These are phyloP conservation scores for Trapa bicornis DNA, from an alignment of 345 rosid genomes.

Conservation along the genomic window DNA sequence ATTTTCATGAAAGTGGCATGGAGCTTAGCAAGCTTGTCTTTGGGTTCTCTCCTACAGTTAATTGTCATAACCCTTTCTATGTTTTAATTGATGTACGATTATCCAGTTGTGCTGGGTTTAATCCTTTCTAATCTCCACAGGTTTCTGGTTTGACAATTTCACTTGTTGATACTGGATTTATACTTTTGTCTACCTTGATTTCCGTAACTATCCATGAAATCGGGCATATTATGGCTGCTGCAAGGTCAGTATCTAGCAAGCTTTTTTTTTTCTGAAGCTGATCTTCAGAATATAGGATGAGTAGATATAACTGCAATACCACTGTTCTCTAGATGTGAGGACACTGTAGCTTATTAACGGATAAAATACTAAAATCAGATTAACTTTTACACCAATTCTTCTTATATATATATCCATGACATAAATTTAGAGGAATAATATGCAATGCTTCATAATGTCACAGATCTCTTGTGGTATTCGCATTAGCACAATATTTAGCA, in stretches of 20 bases:
- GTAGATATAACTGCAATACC: not conserved
- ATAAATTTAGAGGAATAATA: not conserved
- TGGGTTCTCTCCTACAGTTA: conserved; percentile 3
- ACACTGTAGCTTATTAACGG: not conserved
- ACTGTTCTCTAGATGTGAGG: not conserved
- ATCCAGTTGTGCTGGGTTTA: not conserved
- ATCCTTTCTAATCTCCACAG: conserved; percentile 6
- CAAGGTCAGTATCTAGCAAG: conserved; percentile 37
- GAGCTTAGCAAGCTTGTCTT: not conserved
- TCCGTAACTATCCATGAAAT: conserved; percentile 71
- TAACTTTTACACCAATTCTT: not conserved
- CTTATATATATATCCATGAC: not conserved
- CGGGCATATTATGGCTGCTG: conserved; percentile 87
- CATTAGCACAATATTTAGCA: no score
- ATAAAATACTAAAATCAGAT: not conserved
- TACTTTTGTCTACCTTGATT: conserved; percentile 48
- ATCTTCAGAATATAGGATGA: not conserved
- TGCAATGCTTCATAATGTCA: not conserved
- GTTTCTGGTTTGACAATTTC: conserved; percentile 33
- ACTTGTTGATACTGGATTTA: conserved; percentile 29
- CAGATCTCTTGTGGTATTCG: no score
- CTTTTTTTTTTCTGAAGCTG: not conserved
- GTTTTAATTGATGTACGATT: not conserved
- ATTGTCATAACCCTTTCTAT: not conserved
- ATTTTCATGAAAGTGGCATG: not conserved